Conservation (phyloP, 305 asterid species). For the Fraxinus velutina region DNA sequence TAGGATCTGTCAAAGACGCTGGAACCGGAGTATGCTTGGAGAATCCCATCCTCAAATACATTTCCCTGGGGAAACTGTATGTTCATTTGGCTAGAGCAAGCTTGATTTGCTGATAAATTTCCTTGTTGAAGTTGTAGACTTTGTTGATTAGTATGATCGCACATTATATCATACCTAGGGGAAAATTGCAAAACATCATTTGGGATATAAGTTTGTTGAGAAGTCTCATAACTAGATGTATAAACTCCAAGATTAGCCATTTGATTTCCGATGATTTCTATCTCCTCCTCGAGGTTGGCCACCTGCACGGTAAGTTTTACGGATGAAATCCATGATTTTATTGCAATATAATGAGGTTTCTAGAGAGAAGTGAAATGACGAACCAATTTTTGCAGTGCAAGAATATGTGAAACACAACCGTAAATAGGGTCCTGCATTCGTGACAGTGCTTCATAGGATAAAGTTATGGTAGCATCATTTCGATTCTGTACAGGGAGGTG, state of each 20-base stretch:
- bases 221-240: not conserved
- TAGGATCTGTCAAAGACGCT: slow-evolving; percentile 21
- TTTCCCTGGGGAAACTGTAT: slow-evolving; percentile 19
- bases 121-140: slow-evolving; percentile 14
- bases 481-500: slow-evolving; percentile 50
- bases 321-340: not conserved
- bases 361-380: not conserved
- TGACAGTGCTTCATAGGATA: slow-evolving; percentile 66
- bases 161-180: not conserved
- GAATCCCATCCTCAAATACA: slow-evolving; percentile 24
- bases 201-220: not conserved
- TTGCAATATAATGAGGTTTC: not conserved
- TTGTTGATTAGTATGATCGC: slow-evolving; percentile 17
- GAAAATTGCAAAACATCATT: slow-evolving; percentile 11
- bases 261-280: slow-evolving; percentile 42
- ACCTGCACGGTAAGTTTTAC: slow-evolving; percentile 34
- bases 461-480: slow-evolving; percentile 53
- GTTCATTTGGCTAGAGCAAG: slow-evolving; percentile 18
- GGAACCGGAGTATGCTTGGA: slow-evolving; percentile 23
- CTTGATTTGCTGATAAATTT: slow-evolving; percentile 17
- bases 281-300: slow-evolving; percentile 58
- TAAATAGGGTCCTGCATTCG: slow-evolving; percentile 64
- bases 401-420: slow-evolving; percentile 67
- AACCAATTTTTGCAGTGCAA: slow-evolving; percentile 71
- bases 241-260: slow-evolving; percentile 32